Conservation (phyloP, 306 rosid genomes). For the Glycine tomentella region DNA sequence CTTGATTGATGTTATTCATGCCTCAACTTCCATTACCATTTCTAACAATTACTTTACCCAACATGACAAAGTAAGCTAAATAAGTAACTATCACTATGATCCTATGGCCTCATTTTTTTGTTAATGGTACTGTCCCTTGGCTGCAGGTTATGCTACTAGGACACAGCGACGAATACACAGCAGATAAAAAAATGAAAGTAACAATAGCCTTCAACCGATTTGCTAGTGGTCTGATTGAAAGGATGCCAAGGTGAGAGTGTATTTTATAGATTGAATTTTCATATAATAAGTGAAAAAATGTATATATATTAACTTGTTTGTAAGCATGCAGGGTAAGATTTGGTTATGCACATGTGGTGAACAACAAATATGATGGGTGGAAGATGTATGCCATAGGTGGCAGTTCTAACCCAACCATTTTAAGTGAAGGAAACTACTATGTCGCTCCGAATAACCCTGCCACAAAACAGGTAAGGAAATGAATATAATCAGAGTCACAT, state of each 20-base stretch:
- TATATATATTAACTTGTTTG: background rate
- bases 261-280: constrained; percentile 3
- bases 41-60: constrained; percentile 80
- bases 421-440: constrained; percentile 80
- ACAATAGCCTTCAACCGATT: constrained; percentile 51
- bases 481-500: background rate
- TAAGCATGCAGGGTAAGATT: constrained; percentile 71
- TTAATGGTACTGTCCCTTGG: background rate
- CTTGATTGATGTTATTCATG: constrained; percentile 70
- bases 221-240: constrained; percentile 53
- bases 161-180: constrained; percentile 65
- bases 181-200: constrained; percentile 67
- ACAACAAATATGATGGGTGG: constrained; percentile 84
- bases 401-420: constrained; percentile 85
- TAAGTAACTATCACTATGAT: background rate
- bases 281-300: background rate
- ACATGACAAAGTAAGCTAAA: constrained; percentile 71
- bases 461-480: constrained; percentile 61
- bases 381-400: constrained; percentile 89
- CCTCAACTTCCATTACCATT: constrained; percentile 78
- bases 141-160: constrained; percentile 89
- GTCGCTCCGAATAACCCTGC: constrained; percentile 49
- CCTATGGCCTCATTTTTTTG: background rate
- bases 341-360: constrained; percentile 86
- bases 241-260: constrained; percentile 78